A percentile compares a stretch with the other conserved stretches of the same genome.
phyloP scores from a whole-genome alignment of 306 rosid genomes.

The Astragalus membranaceus region DNA sequence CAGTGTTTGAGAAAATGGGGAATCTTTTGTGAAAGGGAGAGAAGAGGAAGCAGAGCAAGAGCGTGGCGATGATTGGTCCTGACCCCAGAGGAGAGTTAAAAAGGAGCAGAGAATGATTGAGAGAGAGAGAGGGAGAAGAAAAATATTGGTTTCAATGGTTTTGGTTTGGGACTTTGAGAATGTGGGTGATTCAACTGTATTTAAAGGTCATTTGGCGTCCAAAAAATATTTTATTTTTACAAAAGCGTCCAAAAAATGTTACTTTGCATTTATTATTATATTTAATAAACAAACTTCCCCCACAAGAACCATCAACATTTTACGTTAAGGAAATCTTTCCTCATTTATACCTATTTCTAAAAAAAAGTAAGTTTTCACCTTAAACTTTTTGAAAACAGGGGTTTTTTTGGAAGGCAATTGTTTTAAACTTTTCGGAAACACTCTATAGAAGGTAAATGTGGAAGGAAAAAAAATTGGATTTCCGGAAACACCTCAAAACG shows the following conservation, averaged over 20 bases:
- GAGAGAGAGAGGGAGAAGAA: conserved; percentile 21
- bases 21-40: conserved; percentile 35
- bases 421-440: too few species aligned
- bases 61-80: conserved; percentile 50
- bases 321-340: too few species aligned
- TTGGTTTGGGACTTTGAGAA: background rate
- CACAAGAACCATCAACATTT: too few species aligned
- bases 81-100: conserved; percentile 38
- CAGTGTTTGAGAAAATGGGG: conserved; percentile 26
- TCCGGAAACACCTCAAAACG: too few species aligned
- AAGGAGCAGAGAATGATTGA: conserved; percentile 62
- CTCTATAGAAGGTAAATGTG: too few species aligned
- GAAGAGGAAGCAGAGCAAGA: conserved; percentile 26
- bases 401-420: too few species aligned
- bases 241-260: conserved; percentile 24
- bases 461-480: too few species aligned
- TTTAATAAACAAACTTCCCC: too few species aligned
- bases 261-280: background rate
- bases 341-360: too few species aligned
- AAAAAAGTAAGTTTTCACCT: too few species aligned
- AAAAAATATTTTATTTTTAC: background rate
- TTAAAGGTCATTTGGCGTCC: conserved; percentile 55
- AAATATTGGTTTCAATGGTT: conserved; percentile 5
- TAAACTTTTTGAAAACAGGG: too few species aligned
- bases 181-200: conserved; percentile 49